Evolutionary conservation across 2,329 filamentous ascomycete genomes (phyloP).

Genomic region (Fusarium begoniae): DNA sequence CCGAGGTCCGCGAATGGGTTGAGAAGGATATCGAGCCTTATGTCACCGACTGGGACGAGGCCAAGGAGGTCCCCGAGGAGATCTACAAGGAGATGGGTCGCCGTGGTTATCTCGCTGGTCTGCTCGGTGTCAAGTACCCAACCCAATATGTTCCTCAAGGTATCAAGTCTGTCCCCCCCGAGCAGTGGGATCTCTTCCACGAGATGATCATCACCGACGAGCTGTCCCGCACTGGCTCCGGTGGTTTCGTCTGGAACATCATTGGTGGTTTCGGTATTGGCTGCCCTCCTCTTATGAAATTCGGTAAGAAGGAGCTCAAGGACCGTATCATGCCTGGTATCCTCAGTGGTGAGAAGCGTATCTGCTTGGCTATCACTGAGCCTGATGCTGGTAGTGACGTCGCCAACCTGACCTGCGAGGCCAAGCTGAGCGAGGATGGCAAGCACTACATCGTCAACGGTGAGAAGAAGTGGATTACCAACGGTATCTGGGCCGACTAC

Average conservation of each 20-base stretch:
- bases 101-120: conserved; percentile 90
- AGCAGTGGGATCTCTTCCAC: conserved; percentile 98
- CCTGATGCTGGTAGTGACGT: conserved; percentile 95
- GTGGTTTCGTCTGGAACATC: conserved; percentile 96
- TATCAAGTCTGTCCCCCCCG: conserved; percentile 80
- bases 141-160: conserved; percentile 74
- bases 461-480: conserved; percentile 99
- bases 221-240: conserved; percentile 85
- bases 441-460: conserved; percentile 99
- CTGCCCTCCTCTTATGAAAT: conserved; percentile 89
- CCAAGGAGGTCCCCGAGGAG: conserved; percentile 83
- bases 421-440: conserved; percentile 91
- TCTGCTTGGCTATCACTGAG: conserved; percentile 97
- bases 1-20: conserved; percentile 92
- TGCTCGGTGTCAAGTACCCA: conserved; percentile 86
- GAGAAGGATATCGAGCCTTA: conserved; percentile 88
- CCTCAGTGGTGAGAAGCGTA: conserved; percentile 91
- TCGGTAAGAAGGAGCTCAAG: conserved; percentile 84
- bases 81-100: conserved; percentile 98
- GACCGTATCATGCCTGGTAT: conserved; percentile 91
- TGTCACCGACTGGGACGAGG: conserved; percentile 97
- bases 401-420: conserved; percentile 94
- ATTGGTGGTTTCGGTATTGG: conserved; percentile 98
- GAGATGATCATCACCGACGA: conserved; percentile 96
- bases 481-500: conserved; percentile 96